Evolutionary conservation across 2,329 filamentous ascomycete species (phyloP), one percentile per base, ranked within the genome.

Genomic region (Erysiphe pulchra): DNA sequence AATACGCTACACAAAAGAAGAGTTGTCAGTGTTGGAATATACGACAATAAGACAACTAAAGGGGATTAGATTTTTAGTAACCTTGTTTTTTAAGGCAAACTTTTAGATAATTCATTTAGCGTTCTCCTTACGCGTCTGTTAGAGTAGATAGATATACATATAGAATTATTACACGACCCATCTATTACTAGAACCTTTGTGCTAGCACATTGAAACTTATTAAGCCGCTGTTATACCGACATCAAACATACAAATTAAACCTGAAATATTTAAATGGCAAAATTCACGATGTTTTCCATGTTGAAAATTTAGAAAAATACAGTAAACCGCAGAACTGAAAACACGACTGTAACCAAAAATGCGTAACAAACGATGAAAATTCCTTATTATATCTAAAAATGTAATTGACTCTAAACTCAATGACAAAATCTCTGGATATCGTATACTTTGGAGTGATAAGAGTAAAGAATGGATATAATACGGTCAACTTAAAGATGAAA

Each of bases 281-380:
- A 30, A 46, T 46, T 6, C 31, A 48, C 34, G 38, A 40, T 16
- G 16, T 44, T 11, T 48, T 48, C 17, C 44, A 48, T 40, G 45
- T 48, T 5, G 16, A 44, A 33, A 44, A 44, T 33, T n/a, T 44
- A 17, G 28, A 44, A 34, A 44, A 44, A 33, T 34, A 33, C 17
- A 44, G 34, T n/a, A 33, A 44, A 33, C n/a, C 42, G 34, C 42
- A 44, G 34, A 10, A 33, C 10, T 28, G 28, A 7, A 28, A 44
- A 44, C 31, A 33, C 10, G 28, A 44, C 13, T 33, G 34, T 20
- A 17, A 34, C 17, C 18, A 5, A 13, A 14, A 44, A 34, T 44
- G 14, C 30, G 33, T 34, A 9, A n/a, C 18, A 18, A 20, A 33
- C 12, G 42, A 44, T 44, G 42, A 44, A 44, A 20, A 44, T 5